phyloP scores from a whole-genome alignment of 2,329 filamentous ascomycete species.

The Akanthomyces dipterigenus region DNA sequence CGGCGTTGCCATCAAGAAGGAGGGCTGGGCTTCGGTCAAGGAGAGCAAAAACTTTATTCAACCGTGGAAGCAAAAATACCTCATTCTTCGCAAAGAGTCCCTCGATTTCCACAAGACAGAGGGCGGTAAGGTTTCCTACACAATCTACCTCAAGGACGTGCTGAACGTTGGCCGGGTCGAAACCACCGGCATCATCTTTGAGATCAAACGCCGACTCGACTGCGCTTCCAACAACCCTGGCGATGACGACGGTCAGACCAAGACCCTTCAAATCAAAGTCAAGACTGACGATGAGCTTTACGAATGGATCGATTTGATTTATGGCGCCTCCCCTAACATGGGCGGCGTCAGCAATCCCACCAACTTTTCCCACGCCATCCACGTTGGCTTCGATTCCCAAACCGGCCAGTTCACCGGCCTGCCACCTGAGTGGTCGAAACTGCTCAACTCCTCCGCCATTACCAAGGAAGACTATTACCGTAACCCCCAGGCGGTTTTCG shows the following conservation, averaged over 20 bases:
- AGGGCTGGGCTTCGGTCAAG: constrained; percentile 80
- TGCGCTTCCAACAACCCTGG: constrained; percentile 64
- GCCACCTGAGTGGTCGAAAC: constrained; percentile 93
- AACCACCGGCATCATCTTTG: constrained; percentile 84
- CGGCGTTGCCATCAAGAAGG: constrained; percentile 68
- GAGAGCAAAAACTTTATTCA: constrained; percentile 83
- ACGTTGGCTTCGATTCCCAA: constrained; percentile 93
- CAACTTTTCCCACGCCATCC: constrained; percentile 94
- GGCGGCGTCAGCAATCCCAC: constrained; percentile 97
- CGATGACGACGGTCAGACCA: constrained; percentile 72
- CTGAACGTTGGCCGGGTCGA: constrained; percentile 88
- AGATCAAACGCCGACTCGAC: constrained; percentile 73
- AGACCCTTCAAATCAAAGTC: constrained; percentile 84
- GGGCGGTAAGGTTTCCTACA: constrained; percentile 79
- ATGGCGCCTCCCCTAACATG: constrained; percentile 94
- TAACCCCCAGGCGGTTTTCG: constrained; percentile 80
- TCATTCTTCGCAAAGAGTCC: constrained; percentile 86
- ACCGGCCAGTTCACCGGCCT: constrained; percentile 93
- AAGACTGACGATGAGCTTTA: constrained; percentile 96
- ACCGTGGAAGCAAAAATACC: constrained; percentile 82
- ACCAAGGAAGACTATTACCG: constrained; percentile 98
- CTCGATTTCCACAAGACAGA: constrained; percentile 93
- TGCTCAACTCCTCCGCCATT: constrained; percentile 91
- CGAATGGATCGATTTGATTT: constrained; percentile 98
- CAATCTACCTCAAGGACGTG: constrained; percentile 79